Base-by-base conservation (phyloP, 2,329 filamentous ascomycete species). In the Ophidiomyces ophidiicola region DNA sequence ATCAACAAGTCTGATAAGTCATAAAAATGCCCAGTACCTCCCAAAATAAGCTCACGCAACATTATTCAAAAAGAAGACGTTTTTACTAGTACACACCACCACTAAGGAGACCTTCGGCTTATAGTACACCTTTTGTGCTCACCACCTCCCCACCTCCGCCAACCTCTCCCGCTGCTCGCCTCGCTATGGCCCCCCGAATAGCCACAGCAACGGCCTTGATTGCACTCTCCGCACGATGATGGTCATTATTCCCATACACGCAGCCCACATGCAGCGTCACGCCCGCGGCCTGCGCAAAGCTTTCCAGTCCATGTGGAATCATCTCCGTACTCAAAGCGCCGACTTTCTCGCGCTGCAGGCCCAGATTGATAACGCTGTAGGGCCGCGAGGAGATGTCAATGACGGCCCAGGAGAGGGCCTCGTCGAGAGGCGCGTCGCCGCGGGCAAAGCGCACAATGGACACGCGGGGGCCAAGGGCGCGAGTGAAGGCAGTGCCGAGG, bases 191-290 rank as follows among this genome's bases (percentile, higher is more conserved):
- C 60, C 74, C 73, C 51, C 80, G 72, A 40, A 92, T 71, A 5
- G 90, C 90, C 31, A 94, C 77, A 0, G 90, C 90, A 49, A 96
- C 63, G 32, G 90, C 90, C 73, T 98, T 98, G 65, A 98, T 94
- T 11, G 88, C 90, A 59, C 82, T 90, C 74, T 96, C 90, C 6
- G 90, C 87, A 43, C 87, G 72, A 67, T 96, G 90, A 63, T 96
- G 90, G 64, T 96, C 90, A 63, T 96, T 98, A 46, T 82, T 75
- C 37, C 90, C 90, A 47, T 85, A 75, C 41, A 94, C 64, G 63
- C 84, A 92, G 64, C 94, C 85, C 43, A 98, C 84, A 67, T 98
- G 90, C 56, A 96, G 67, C n/a, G 90, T 98, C 38, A 94, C 72
- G 18, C 85, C 80, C 3, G 86, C 85, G 6, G 77, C 83, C 67